Percentiles rank a stretch among this genome's conserved stretches.
These are phyloP conservation scores for Torulaspora franciscae DNA, from an alignment of 805 yeast genomes.

Conservation along the genomic window DNA sequence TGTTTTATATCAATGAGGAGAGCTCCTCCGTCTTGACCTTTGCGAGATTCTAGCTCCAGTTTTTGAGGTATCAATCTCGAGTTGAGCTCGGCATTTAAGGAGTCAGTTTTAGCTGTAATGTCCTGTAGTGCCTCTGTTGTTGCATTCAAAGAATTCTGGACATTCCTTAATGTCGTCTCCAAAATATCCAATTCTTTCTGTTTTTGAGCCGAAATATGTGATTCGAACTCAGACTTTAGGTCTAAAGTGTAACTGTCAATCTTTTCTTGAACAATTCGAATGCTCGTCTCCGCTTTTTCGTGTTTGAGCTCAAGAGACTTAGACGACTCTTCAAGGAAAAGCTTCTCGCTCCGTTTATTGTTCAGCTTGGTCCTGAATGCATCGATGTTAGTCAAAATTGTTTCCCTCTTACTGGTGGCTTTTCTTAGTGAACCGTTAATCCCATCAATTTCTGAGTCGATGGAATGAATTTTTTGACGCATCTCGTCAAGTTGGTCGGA, in stretches of 20 bases:
- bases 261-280: conserved; percentile 39
- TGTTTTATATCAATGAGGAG: conserved; percentile 13
- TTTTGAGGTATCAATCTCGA: conserved; percentile 54
- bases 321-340: conserved; percentile 43
- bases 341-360: conserved; percentile 40
- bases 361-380: conserved; percentile 42
- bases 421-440: conserved; percentile 44
- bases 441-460: conserved; percentile 51
- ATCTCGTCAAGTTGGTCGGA: conserved; percentile 41
- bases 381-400: conserved; percentile 40
- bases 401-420: conserved; percentile 40
- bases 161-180: conserved; percentile 38
- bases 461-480: conserved; percentile 38
- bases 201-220: conserved; percentile 50
- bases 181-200: conserved; percentile 39
- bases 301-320: conserved; percentile 30
- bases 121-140: conserved; percentile 25
- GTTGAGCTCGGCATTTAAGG: conserved; percentile 51
- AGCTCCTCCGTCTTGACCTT: conserved; percentile 16
- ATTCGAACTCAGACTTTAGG: conserved; percentile 48
- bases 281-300: conserved; percentile 34
- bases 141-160: conserved; percentile 45
- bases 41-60: conserved; percentile 35
- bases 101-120: conserved; percentile 24
- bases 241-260: conserved; percentile 46